A percentile compares a stretch with the other conserved stretches of the same genome.
Evolutionary conservation across 2,329 filamentous ascomycete genomes (phyloP).

Genomic region (Amphichorda felina): DNA sequence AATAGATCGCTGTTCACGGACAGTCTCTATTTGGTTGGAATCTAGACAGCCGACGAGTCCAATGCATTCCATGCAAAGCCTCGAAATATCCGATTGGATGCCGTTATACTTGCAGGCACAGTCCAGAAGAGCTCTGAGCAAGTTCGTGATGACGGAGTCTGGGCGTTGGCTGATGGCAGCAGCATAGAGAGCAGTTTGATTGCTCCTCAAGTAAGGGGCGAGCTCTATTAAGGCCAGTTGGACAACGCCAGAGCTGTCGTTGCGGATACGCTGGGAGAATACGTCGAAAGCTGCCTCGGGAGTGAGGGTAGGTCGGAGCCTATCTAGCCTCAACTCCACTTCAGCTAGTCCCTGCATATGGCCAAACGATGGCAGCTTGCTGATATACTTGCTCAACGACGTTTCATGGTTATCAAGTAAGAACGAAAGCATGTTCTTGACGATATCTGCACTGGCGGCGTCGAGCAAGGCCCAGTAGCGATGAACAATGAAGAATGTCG

Average conservation of each 20-base stretch:
- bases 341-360: slow-evolving; percentile 58
- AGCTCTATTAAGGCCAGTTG: slow-evolving; percentile 72
- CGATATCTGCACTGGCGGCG: slow-evolving; percentile 43
- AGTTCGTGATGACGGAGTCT: slow-evolving; percentile 55
- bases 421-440: slow-evolving; percentile 49
- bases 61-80: slow-evolving; percentile 68
- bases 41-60: slow-evolving; percentile 88
- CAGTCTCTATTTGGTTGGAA: slow-evolving; percentile 74
- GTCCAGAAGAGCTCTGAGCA: slow-evolving; percentile 73
- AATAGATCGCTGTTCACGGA: slow-evolving; percentile 69
- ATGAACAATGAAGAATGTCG: slow-evolving; percentile 78
- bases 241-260: slow-evolving; percentile 81
- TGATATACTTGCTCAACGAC: slow-evolving; percentile 54
- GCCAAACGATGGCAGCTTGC: slow-evolving; percentile 66
- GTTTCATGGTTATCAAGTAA: slow-evolving; percentile 52
- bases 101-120: slow-evolving; percentile 72
- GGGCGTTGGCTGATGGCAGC: slow-evolving; percentile 76
- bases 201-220: slow-evolving; percentile 53
- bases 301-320: slow-evolving; percentile 40
- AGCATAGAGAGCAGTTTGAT: slow-evolving; percentile 71
- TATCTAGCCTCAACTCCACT: slow-evolving; percentile 52
- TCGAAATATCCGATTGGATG: slow-evolving; percentile 52
- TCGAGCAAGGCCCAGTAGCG: slow-evolving; percentile 67
- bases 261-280: slow-evolving; percentile 61
- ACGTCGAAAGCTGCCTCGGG: slow-evolving; percentile 52